phyloP scores from a whole-genome alignment of 2,329 filamentous ascomycete genomes.

The Gaeumannomyces tritici region DNA sequence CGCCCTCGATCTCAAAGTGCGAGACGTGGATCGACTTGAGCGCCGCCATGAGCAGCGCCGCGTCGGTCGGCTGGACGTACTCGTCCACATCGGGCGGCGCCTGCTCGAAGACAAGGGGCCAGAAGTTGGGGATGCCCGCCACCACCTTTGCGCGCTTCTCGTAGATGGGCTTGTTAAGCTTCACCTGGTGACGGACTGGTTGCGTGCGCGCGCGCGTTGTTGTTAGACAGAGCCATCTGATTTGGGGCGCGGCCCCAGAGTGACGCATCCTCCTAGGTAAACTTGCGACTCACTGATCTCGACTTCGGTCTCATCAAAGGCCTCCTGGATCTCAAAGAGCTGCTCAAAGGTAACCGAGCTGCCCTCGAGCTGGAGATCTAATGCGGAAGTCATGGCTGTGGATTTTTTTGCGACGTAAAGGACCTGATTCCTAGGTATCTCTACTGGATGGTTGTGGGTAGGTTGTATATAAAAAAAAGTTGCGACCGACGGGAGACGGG shows the following conservation, averaged over 20 bases:
- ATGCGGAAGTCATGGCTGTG: background rate
- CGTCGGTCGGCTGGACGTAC: constrained; percentile 76
- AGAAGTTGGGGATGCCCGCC: constrained; percentile 75
- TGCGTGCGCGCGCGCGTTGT: background rate
- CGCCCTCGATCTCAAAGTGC: constrained; percentile 66
- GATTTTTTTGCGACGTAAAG: background rate
- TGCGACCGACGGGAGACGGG: too few species aligned
- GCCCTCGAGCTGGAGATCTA: background rate
- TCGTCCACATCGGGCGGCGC: constrained; percentile 79
- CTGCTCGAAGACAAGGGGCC: constrained; percentile 87
- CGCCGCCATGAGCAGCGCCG: constrained; percentile 57
- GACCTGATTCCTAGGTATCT: background rate
- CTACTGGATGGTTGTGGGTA: background rate
- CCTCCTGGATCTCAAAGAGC: constrained; percentile 68
- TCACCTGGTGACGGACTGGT: constrained; percentile 42
- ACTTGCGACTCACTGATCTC: constrained; percentile 60
- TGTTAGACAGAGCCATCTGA: background rate
- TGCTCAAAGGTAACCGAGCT: constrained; percentile 58
- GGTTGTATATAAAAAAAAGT: background rate
- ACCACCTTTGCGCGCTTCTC: constrained; percentile 64
- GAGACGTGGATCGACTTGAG: constrained; percentile 63
- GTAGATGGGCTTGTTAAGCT: constrained; percentile 62
- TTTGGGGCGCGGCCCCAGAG: too few species aligned
- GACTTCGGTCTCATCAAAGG: constrained; percentile 75
- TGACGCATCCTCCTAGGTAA: background rate